These are phyloP conservation scores for Myxozyma nipponensis DNA, from an alignment of 805 yeast genomes.

Conservation along the genomic window DNA sequence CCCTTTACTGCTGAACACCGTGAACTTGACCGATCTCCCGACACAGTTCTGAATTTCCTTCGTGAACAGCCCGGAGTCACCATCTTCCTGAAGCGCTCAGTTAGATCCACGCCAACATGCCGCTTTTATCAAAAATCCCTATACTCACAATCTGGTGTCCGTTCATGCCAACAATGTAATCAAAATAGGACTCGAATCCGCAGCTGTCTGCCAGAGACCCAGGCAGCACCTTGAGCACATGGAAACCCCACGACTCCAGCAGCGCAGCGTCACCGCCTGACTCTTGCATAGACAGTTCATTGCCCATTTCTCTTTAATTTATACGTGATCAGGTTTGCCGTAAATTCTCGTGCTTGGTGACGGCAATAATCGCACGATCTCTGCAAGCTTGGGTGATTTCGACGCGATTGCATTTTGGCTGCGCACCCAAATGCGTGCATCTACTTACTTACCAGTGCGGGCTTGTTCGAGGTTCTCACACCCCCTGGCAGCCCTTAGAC, in stretches of 20 bases:
- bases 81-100: conserved; percentile 15
- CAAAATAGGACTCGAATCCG: conserved; percentile 82
- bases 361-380: too few relatives aligned
- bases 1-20: conserved; percentile 30
- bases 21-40: conserved; percentile 23
- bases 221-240: conserved; percentile 51
- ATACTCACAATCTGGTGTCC: conserved; percentile 51
- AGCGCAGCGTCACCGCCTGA: conserved; percentile 4
- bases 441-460: too few relatives aligned
- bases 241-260: conserved; percentile 45
- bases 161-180: conserved; percentile 75
- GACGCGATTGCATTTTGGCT: too few relatives aligned
- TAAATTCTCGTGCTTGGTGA: too few relatives aligned
- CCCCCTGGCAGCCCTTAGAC: too few relatives aligned
- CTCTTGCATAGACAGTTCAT: conserved; percentile 21
- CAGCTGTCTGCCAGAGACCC: conserved; percentile 47
- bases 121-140: not conserved
- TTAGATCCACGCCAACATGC: not conserved
- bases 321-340: too few relatives aligned
- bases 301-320: conserved; percentile 20
- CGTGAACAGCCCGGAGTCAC: conserved; percentile 13
- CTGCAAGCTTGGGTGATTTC: too few relatives aligned
- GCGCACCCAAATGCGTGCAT: too few relatives aligned
- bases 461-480: too few relatives aligned
- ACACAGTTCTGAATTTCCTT: conserved; percentile 23